phyloP scores from a whole-genome alignment of 1,139 yeast species.

The Sugiyamaella neomexicana region DNA sequence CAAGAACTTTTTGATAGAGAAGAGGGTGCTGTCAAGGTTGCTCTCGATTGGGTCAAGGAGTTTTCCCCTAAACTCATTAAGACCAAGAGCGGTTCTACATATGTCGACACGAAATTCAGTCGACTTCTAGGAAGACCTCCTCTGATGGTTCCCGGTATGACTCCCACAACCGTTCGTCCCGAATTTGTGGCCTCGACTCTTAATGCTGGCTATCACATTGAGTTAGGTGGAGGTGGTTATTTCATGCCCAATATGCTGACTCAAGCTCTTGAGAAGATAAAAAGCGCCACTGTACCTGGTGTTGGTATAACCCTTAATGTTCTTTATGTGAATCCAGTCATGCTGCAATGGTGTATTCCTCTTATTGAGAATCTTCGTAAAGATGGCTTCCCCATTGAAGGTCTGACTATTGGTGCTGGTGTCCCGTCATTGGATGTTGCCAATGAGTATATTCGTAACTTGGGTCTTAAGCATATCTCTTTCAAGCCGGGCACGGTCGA shows the following conservation, averaged over 20 bases:
- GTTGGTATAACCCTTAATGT: conserved; percentile 87
- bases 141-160: conserved; percentile 98
- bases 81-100: conserved; percentile 59
- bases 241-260: conserved; percentile 72
- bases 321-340: conserved; percentile 93
- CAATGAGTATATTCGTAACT: conserved; percentile 86
- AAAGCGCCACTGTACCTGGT: conserved; percentile 63
- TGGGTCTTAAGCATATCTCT: conserved; percentile 91
- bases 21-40: conserved; percentile 66
- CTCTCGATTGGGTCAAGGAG: conserved; percentile 88
- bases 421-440: conserved; percentile 98
- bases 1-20: conserved; percentile 86
- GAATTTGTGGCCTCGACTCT: conserved; percentile 90
- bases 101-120: conserved; percentile 91
- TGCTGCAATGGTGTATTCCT: conserved; percentile 99
- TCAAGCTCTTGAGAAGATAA: conserved; percentile 70
- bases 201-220: conserved; percentile 96
- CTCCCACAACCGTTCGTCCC: conserved; percentile 95
- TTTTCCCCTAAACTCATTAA: conserved; percentile 83
- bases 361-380: conserved; percentile 84
- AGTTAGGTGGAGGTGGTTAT: conserved; percentile 98
- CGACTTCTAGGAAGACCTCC: conserved; percentile 94
- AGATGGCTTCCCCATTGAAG: conserved; percentile 93
- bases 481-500: conserved; percentile 98
- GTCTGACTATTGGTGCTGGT: conserved; percentile 98